These are phyloP conservation scores for Rhynchospora breviuscula DNA, from an alignment of 176 grass and related monocot genomes.

Conservation along the genomic window DNA sequence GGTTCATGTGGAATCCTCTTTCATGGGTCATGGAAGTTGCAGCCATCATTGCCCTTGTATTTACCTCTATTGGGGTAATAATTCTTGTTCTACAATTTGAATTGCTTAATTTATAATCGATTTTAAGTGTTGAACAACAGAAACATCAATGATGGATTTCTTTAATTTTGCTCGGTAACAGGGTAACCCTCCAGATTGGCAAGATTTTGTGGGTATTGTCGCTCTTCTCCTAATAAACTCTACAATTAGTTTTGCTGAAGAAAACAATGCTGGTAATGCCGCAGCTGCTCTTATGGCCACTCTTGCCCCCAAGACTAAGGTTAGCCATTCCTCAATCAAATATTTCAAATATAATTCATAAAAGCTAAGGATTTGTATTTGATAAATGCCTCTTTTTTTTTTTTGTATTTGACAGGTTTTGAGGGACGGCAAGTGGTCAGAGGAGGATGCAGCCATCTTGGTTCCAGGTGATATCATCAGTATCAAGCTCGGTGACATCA, in stretches of 20 bases:
- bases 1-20: constrained; percentile 97
- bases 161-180: constrained; percentile 15
- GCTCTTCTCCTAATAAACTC: constrained; percentile 83
- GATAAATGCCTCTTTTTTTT: neutral
- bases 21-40: constrained; percentile 92
- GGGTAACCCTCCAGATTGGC: constrained; percentile 68
- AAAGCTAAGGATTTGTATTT: neutral
- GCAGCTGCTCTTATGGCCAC: constrained; percentile 87
- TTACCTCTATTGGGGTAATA: constrained; percentile 54
- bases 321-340: constrained; percentile 8
- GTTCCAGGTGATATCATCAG: constrained; percentile 85
- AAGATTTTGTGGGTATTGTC: constrained; percentile 75
- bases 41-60: constrained; percentile 65
- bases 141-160: neutral
- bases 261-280: constrained; percentile 88
- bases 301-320: constrained; percentile 83
- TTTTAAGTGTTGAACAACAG: neutral
- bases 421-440: constrained; percentile 69
- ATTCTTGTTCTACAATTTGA: neutral
- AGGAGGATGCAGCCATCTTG: constrained; percentile 69
- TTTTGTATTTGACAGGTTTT: constrained; percentile 29
- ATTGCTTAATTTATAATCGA: neutral
- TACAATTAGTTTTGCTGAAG: constrained; percentile 81
- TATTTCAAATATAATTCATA: neutral
- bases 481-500: constrained; percentile 92